Evolutionary conservation across 768 basidiomycete species (phyloP).

Genomic region (Xerocomellus dryophilus): DNA sequence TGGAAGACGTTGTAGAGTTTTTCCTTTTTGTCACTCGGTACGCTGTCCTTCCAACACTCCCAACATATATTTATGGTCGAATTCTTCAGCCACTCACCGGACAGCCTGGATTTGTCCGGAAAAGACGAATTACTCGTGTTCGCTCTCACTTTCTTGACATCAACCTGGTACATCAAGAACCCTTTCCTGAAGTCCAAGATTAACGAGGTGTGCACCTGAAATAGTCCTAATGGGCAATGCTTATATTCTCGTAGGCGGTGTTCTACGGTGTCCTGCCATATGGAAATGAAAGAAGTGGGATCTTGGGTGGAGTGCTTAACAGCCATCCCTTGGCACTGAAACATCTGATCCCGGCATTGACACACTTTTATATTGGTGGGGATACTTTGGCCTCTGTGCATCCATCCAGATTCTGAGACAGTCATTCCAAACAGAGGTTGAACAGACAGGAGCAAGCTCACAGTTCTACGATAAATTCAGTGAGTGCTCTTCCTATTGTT

Average conservation of each 20-base stretch:
- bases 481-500: slow-evolving; percentile 38
- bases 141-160: slow-evolving; percentile 84
- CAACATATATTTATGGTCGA: background rate
- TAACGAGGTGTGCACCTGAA: slow-evolving; percentile 62
- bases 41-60: slow-evolving; percentile 19
- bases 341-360: slow-evolving; percentile 86
- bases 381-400: background rate
- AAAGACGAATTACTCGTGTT: slow-evolving; percentile 87
- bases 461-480: slow-evolving; percentile 99
- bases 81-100: slow-evolving; percentile 55
- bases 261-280: slow-evolving; percentile 72
- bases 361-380: slow-evolving; percentile 92
- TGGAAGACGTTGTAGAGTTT: slow-evolving; percentile 93
- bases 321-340: slow-evolving; percentile 81
- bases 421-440: slow-evolving; percentile 66
- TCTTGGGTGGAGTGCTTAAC: slow-evolving; percentile 81
- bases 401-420: background rate
- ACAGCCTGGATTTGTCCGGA: slow-evolving; percentile 79
- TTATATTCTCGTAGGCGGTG: slow-evolving; percentile 48
- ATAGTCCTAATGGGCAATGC: background rate
- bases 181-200: slow-evolving; percentile 97
- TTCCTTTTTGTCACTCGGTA: slow-evolving; percentile 81
- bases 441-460: slow-evolving; percentile 94
- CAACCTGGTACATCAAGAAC: slow-evolving; percentile 98
- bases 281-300: slow-evolving; percentile 61